phyloP scores from a whole-genome alignment of 1,139 yeast genomes.

The Yamadazyma taylorii region DNA sequence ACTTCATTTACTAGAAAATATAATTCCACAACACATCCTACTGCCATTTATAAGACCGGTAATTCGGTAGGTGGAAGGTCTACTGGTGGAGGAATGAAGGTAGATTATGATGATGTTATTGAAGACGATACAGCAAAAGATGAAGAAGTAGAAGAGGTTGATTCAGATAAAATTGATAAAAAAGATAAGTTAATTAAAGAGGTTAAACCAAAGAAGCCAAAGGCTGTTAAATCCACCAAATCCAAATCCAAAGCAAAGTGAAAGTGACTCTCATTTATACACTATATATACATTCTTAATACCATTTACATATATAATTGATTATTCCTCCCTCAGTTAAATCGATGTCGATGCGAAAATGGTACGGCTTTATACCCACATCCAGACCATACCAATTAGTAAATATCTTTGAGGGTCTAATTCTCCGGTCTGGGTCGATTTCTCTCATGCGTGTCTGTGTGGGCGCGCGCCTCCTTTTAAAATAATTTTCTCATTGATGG shows the following conservation, averaged over 20 bases:
- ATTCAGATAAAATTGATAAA: conserved; percentile 36
- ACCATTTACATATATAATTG: no score
- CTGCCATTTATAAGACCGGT: conserved; percentile 76
- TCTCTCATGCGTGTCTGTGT: no score
- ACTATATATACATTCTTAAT: no score
- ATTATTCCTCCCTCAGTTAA: no score
- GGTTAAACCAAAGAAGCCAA: conserved; percentile 27
- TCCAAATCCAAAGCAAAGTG: conserved; percentile 4
- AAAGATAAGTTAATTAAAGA: conserved; percentile 48
- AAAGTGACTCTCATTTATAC: background rate
- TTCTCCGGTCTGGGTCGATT: no score
- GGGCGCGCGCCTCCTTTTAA: no score
- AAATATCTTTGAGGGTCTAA: no score
- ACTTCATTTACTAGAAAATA: conserved; percentile 84
- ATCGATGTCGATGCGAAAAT: no score
- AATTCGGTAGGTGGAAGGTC: conserved; percentile 46
- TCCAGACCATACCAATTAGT: no score
- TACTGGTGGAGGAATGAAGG: conserved; percentile 39
- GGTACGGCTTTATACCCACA: no score
- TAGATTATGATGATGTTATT: conserved; percentile 61
- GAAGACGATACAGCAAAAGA: conserved; percentile 55
- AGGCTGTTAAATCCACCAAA: conserved; percentile 11
- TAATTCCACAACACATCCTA: conserved; percentile 75
- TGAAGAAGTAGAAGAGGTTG: conserved; percentile 31
- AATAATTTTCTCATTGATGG: no score